These are phyloP conservation scores for Kwoniella europaea DNA, from an alignment of 768 basidiomycete species.

Conservation along the genomic window DNA sequence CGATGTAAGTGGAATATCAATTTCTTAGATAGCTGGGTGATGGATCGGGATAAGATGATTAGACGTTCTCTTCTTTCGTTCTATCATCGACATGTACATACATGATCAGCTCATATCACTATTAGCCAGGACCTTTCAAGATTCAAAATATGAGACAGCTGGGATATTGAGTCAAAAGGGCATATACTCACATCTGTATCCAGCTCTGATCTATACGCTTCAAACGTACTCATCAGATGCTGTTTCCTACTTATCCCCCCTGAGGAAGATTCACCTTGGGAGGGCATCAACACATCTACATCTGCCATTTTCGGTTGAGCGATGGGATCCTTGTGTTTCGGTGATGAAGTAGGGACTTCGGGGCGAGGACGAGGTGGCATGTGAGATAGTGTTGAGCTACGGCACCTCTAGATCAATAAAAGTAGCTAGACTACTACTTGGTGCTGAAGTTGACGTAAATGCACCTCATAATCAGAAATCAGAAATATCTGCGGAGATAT, in stretches of 20 bases:
- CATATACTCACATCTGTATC: conserved; percentile 45
- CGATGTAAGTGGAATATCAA: conserved; percentile 91
- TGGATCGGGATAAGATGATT: conserved; percentile 85
- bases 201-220: conserved; percentile 44
- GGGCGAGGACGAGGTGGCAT: not conserved
- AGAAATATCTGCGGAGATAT: conserved; percentile 7
- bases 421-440: too few relatives aligned
- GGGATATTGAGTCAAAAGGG: too few relatives aligned
- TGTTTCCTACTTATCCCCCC: conserved; percentile 34
- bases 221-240: conserved; percentile 47
- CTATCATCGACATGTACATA: conserved; percentile 53
- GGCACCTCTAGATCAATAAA: not conserved
- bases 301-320: conserved; percentile 17
- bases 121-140: too few relatives aligned
- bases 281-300: conserved; percentile 39
- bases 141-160: too few relatives aligned
- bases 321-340: not conserved
- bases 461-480: not conserved
- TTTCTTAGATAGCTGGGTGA: conserved; percentile 90
- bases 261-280: conserved; percentile 33
- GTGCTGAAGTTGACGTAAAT: not conserved
- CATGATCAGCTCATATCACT: not conserved
- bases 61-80: conserved; percentile 87
- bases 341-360: not conserved
- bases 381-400: not conserved